Percentiles rank a stretch among this genome's conserved stretches.
phyloP scores from a whole-genome alignment of 768 basidiomycete species.

The Cyathus striatus region DNA sequence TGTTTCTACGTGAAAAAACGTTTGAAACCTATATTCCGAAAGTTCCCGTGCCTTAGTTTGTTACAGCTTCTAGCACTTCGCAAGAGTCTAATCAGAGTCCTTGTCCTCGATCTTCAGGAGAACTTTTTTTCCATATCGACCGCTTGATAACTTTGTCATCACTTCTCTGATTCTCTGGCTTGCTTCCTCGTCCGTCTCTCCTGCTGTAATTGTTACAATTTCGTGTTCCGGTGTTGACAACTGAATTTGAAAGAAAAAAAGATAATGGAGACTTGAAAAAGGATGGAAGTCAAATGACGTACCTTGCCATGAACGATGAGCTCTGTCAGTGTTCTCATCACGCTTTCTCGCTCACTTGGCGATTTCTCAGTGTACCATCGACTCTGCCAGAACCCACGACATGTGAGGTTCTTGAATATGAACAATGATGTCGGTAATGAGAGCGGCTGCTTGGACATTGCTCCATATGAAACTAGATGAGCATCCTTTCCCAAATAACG shows the following conservation, averaged over 20 bases:
- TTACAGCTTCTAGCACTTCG: too few species aligned
- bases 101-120: slow-evolving; percentile 29
- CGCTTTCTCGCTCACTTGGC: slow-evolving; percentile 38
- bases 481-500: slow-evolving; percentile 61
- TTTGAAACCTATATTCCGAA: too few species aligned
- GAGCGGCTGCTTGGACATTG: slow-evolving; percentile 83
- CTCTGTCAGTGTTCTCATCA: slow-evolving; percentile 46
- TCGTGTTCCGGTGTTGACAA: slow-evolving; percentile 67
- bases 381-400: slow-evolving; percentile 77
- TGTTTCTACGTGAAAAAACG: too few species aligned
- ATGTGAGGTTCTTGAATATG: slow-evolving; percentile 80
- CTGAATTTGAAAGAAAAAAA: slow-evolving; percentile 27
- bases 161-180: slow-evolving; percentile 42
- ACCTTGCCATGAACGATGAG: slow-evolving; percentile 56
- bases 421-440: slow-evolving; percentile 72
- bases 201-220: slow-evolving; percentile 45
- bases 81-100: too few species aligned
- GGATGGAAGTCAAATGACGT: too few species aligned
- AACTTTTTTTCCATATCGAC: slow-evolving; percentile 37
- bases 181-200: slow-evolving; percentile 31
- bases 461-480: slow-evolving; percentile 83
- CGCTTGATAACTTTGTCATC: slow-evolving; percentile 34
- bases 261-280: background rate
- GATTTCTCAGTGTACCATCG: slow-evolving; percentile 58
- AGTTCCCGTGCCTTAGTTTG: too few species aligned